Conservation (phyloP, 768 basidiomycete species). For the Suillus cothurnatus region DNA sequence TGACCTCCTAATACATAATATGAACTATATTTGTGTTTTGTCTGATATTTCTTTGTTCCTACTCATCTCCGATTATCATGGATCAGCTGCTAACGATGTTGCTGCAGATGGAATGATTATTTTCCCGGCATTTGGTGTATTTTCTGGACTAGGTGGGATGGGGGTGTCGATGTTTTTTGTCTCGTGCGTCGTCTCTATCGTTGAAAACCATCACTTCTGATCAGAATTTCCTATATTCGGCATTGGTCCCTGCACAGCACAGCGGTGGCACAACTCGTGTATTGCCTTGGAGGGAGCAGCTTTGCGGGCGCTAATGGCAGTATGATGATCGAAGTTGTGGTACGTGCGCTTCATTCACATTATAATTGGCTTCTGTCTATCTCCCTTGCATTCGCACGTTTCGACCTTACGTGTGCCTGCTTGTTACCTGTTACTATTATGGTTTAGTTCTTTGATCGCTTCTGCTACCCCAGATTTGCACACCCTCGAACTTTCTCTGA, state of each 20-base stretch:
- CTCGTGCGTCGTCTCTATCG: constrained; percentile 47
- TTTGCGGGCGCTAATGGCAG: constrained; percentile 91
- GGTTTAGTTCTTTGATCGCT: background rate
- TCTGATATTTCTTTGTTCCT: background rate
- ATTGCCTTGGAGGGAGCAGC: constrained; percentile 83
- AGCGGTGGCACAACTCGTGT: constrained; percentile 80
- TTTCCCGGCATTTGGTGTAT: constrained; percentile 84
- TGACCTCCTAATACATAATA: constrained; percentile 6
- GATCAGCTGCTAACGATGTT: constrained; percentile 1
- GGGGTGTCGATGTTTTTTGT: constrained; percentile 98
- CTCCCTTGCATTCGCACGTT: constrained; percentile 1
- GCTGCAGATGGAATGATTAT: constrained; percentile 88
- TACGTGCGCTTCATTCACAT: constrained; percentile 41
- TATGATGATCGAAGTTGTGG: constrained; percentile 99
- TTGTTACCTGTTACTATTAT: background rate
- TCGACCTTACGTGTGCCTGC: constrained; percentile 8
- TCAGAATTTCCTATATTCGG: background rate
- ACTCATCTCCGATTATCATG: background rate
- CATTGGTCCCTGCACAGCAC: constrained; percentile 44
- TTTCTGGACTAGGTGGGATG: constrained; percentile 77
- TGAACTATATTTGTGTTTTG: background rate
- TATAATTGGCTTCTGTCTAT: background rate
- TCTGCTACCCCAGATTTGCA: constrained; percentile 6
- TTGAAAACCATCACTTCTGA: background rate
- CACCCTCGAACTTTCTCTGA: constrained; percentile 1